Evolutionary conservation across 768 basidiomycete genomes (phyloP).

Genomic region (Leccinum sublutescens): DNA sequence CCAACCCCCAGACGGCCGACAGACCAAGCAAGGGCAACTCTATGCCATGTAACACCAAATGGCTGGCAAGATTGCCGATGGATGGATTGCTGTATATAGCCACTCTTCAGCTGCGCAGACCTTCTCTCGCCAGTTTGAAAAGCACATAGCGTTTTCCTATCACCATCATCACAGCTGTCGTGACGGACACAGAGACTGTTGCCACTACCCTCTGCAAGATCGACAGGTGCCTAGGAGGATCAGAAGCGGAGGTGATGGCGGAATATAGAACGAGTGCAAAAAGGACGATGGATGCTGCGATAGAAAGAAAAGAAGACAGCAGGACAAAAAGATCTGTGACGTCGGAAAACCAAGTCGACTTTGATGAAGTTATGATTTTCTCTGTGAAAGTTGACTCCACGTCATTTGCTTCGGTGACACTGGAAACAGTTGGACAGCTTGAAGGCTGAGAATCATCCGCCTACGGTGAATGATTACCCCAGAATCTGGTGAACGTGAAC

Average conservation of each 20-base stretch:
- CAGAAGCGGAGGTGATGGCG: neutral
- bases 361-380: neutral
- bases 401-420: neutral
- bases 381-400: neutral
- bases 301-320: neutral
- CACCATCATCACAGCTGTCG: neutral
- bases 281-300: neutral
- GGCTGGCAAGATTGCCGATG: neutral
- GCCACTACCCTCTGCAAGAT: neutral
- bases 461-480: neutral
- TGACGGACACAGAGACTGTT: neutral
- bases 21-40: conserved; percentile 5
- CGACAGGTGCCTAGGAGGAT: neutral
- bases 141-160: neutral
- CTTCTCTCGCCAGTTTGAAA: neutral
- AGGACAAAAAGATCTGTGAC: neutral
- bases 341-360: neutral
- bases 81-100: conserved; percentile 1
- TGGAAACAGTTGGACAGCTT: neutral
- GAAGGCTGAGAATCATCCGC: neutral
- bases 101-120: conserved; percentile 2
- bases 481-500: neutral
- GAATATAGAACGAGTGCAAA: neutral
- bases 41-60: neutral
- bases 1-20: neutral